phyloP scores from a whole-genome alignment of 306 rosid genomes.

The Medicago ruthenica region DNA sequence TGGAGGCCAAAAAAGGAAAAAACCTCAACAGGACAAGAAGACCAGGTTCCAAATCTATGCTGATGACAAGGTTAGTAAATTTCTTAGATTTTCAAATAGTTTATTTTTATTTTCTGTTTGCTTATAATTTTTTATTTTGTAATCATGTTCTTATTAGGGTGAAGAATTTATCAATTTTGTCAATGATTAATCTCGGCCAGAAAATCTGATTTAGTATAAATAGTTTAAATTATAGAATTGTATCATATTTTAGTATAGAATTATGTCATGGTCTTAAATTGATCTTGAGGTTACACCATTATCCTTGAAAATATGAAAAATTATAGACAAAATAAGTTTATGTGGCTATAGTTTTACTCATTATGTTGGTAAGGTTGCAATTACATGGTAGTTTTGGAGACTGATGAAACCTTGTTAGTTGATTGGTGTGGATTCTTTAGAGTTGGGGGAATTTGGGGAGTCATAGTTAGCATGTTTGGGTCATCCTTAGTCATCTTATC shows the following conservation, averaged over 20 bases:
- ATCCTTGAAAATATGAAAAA: slow-evolving; percentile 13
- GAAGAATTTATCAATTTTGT: not conserved
- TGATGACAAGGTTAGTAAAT: slow-evolving; percentile 70
- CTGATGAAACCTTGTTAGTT: not conserved
- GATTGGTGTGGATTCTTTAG: not conserved
- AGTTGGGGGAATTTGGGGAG: not conserved
- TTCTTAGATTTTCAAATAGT: not conserved
- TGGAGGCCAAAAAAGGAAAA: slow-evolving; percentile 64
- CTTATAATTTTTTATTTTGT: not conserved
- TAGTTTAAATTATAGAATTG: not conserved
- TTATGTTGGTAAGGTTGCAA: not conserved
- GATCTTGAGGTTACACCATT: not conserved
- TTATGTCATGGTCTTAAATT: not conserved
- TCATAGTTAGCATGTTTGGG: rapidly evolving
- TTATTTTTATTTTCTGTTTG: too few relatives aligned
- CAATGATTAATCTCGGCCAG: not conserved
- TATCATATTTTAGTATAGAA: not conserved
- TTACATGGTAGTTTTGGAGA: not conserved
- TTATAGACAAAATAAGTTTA: not conserved
- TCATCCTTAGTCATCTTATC: not conserved
- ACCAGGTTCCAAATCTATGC: slow-evolving; percentile 67
- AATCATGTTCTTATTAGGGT: too few relatives aligned
- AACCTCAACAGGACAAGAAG: slow-evolving; percentile 51
- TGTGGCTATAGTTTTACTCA: not conserved
- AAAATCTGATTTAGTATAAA: not conserved